Evolutionary conservation across 2,329 filamentous ascomycete species (phyloP), one percentile per base, ranked within the genome.

Genomic region (Exophiala sp.): DNA sequence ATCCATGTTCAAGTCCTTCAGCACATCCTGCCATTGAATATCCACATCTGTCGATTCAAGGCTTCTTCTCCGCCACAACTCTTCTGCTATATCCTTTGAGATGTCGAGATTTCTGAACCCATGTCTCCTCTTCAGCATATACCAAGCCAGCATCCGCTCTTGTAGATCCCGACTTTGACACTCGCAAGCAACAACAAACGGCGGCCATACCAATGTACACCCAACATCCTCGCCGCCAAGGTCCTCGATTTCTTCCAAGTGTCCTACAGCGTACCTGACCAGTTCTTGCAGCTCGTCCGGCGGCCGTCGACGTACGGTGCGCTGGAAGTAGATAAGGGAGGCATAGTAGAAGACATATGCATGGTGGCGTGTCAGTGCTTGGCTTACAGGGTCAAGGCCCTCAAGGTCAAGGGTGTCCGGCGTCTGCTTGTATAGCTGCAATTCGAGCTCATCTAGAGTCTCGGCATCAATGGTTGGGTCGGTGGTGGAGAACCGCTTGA

Each of bases 141-240:
- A 68, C 55, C 61, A 66, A 11, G 51, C 51, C 8, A 61, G 52
- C 62, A 68, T 66, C 1, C 63, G 58, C 18, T 44, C 42, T 48
- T 66, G 64, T 23, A 66, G 48, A 21, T 57, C 59, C 4, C 42
- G 38, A 2, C 50, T 54, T 27, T 61, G 51, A 37, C 66, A 69
- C 42, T 68, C 67, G 3, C 65, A 65, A 2, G 64, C 66, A 2
- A 68, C 58, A 1, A 68, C 63, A 27, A 69, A 60, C 2, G 62
- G 63, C 1, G 66, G 65, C 67, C 67, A 69, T 23, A 68, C 61
- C 49, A 68, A 65, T 14, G 67, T 62, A 46, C 61, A 65, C 2
- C 67, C 66, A 1, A 63, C 60, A 14, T 56, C 52, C 5, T 64
- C 63, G 16, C 59, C 57, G 1, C 61, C 64, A 1, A 63, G 54